These are phyloP conservation scores for Solanum raphanifolium DNA, from an alignment of 257 asterid species.

Conservation along the genomic window DNA sequence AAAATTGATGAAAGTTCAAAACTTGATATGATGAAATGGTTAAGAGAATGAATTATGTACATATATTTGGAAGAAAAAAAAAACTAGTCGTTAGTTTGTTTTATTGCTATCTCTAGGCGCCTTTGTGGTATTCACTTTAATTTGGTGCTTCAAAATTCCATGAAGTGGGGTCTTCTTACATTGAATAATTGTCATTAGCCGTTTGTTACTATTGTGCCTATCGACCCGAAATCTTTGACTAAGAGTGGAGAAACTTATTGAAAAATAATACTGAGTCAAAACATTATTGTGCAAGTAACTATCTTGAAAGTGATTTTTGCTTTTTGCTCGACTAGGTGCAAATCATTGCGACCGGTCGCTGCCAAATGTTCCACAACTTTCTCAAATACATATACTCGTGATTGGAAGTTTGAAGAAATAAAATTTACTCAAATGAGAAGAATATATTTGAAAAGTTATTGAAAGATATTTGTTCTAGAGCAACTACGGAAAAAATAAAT, in stretches of 20 bases:
- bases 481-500: no score
- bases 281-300: no score
- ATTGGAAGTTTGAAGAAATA: neutral
- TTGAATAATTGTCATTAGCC: slow-evolving; percentile 7
- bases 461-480: neutral
- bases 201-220: neutral
- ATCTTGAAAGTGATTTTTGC: neutral
- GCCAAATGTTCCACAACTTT: neutral
- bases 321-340: neutral
- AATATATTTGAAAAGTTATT: no score
- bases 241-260: neutral
- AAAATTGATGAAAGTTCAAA: neutral
- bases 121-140: slow-evolving; percentile 1
- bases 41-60: neutral
- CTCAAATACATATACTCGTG: neutral
- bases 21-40: neutral
- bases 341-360: no score
- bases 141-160: slow-evolving; percentile 3
- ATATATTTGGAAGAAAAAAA: neutral
- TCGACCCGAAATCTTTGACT: rapidly evolving
- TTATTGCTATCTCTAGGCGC: neutral
- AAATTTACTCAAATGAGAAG: neutral
- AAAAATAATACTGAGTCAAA: no score
- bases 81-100: neutral
- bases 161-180: slow-evolving; percentile 4